Conservation (phyloP, 129 eudicot genomes). For the Escallonia herrerae region DNA sequence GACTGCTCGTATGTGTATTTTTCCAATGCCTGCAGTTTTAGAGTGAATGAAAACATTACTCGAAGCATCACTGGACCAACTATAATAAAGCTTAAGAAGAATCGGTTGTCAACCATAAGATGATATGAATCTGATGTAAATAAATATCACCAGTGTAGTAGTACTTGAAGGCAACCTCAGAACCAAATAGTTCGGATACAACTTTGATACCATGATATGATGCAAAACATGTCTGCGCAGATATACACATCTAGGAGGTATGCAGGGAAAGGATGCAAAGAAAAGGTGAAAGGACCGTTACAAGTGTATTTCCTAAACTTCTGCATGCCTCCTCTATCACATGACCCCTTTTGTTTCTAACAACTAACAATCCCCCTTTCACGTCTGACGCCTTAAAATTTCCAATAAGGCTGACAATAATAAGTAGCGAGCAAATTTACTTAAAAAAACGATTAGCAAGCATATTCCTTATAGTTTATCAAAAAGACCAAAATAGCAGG, state of each 20-base stretch:
- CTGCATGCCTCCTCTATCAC: too few species aligned
- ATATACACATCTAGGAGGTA: background rate
- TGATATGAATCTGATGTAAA: background rate
- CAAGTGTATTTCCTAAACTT: too few species aligned
- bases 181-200: background rate
- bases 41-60: background rate
- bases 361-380: too few species aligned
- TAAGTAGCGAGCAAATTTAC: too few species aligned
- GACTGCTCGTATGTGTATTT: constrained; percentile 79
- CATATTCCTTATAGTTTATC: too few species aligned
- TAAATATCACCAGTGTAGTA: too few species aligned
- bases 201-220: background rate
- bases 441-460: too few species aligned
- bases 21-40: constrained; percentile 70
- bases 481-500: too few species aligned
- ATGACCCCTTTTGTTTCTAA: too few species aligned
- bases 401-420: too few species aligned
- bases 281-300: background rate
- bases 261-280: background rate
- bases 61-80: background rate
- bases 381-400: too few species aligned
- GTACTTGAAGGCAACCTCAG: background rate
- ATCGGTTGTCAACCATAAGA: background rate
- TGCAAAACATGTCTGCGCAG: background rate
- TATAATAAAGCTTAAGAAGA: background rate